Conservation (phyloP, 2,329 filamentous ascomycete species). For the Hypoxylon sp. region DNA sequence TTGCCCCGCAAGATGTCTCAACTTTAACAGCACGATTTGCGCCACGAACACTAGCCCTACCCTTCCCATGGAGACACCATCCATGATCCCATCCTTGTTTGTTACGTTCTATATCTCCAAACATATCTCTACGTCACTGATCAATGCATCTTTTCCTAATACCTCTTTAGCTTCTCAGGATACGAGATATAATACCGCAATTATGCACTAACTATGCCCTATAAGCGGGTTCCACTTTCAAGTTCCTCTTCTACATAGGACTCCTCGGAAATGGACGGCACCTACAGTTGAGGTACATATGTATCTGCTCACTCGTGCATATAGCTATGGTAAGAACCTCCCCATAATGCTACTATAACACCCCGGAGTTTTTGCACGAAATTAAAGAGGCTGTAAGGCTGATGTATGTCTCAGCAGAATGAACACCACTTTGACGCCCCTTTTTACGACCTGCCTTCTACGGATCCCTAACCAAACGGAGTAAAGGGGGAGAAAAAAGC, state of each 20-base stretch:
- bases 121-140: constrained; percentile 15
- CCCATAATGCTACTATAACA: not conserved
- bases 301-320: too few species aligned
- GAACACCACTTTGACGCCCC: not conserved
- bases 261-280: not conserved
- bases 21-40: constrained; percentile 11
- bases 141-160: not conserved
- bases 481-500: constrained; percentile 1
- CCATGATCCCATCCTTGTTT: not conserved
- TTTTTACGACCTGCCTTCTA: not conserved
- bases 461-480: not conserved
- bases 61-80: not conserved
- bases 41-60: constrained; percentile 30
- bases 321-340: too few species aligned
- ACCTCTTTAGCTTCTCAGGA: not conserved
- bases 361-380: not conserved
- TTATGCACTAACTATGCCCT: constrained; percentile 6
- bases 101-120: not conserved
- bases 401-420: constrained; percentile 18
- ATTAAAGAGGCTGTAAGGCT: constrained; percentile 15
- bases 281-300: not conserved
- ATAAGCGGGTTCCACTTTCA: not conserved
- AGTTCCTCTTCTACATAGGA: not conserved
- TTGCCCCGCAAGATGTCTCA: constrained; percentile 19
- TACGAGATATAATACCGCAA: constrained; percentile 15